A percentile compares a stretch with the other conserved stretches of the same genome.
These are phyloP conservation scores for Jimgerdemannia lactiflua DNA, from an alignment of 192 early-diverging fungal species.

Conservation along the genomic window DNA sequence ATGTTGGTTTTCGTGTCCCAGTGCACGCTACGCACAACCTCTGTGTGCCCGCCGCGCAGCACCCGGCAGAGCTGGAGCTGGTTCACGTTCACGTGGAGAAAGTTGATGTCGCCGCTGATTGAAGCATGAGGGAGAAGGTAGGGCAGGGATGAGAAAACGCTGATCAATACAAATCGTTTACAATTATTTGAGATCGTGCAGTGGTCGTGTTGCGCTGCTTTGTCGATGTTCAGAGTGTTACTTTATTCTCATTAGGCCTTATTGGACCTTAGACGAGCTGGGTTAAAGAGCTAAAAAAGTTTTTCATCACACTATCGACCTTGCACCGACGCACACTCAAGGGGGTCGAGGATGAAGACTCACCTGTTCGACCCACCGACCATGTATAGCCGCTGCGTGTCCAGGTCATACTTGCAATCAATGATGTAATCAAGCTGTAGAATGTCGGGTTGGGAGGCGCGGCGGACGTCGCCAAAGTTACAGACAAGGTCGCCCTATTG, in stretches of 20 bases:
- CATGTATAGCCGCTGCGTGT: constrained; percentile 70
- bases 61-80: constrained; percentile 74
- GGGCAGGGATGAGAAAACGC: not conserved
- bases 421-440: constrained; percentile 76
- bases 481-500: constrained; percentile 46
- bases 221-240: constrained; percentile 5
- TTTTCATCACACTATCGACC: not conserved
- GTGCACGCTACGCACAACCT: constrained; percentile 75
- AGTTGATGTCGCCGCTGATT: constrained; percentile 66
- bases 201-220: not conserved
- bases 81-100: constrained; percentile 79
- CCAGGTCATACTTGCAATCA: constrained; percentile 74
- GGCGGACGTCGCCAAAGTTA: constrained; percentile 85
- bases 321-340: not conserved
- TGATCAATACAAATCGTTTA: no score
- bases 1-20: constrained; percentile 65
- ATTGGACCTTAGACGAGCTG: not conserved
- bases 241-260: not conserved
- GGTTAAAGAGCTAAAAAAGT: not conserved
- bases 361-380: constrained; percentile 74
- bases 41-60: constrained; percentile 79
- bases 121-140: not conserved
- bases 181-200: not conserved
- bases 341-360: constrained; percentile 7
- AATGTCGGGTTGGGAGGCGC: constrained; percentile 35